Percentiles rank a stretch among this genome's conserved stretches.
Evolutionary conservation across 257 asterid species (phyloP).

Genomic region (Perilla frutescens): DNA sequence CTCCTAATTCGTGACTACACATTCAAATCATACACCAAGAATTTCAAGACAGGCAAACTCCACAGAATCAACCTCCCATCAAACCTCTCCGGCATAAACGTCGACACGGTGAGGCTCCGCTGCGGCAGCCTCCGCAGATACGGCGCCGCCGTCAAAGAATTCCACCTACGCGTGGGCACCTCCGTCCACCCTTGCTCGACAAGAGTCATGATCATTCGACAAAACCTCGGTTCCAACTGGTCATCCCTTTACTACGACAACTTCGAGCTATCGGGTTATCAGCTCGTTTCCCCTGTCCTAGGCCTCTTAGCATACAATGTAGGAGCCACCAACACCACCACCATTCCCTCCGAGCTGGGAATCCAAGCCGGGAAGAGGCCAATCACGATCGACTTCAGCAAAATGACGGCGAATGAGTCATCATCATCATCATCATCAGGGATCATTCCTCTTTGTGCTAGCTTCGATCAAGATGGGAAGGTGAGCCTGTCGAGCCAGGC

Average conservation of each 20-base stretch:
- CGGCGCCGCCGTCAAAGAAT: slow-evolving; percentile 69
- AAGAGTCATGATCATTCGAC: slow-evolving; percentile 65
- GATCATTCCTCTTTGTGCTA: slow-evolving; percentile 73
- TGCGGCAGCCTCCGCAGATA: slow-evolving; percentile 82
- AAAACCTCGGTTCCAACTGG: slow-evolving; percentile 84
- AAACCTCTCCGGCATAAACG: slow-evolving; percentile 77
- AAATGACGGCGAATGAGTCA: slow-evolving; percentile 7
- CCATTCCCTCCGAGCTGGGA: slow-evolving; percentile 52
- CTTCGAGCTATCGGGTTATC: slow-evolving; percentile 72
- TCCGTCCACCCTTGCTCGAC: slow-evolving; percentile 56
- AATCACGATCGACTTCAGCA: slow-evolving; percentile 63
- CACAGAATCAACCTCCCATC: slow-evolving; percentile 67
- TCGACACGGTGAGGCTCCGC: slow-evolving; percentile 62
- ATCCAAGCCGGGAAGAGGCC: slow-evolving; percentile 53
- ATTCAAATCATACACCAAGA: slow-evolving; percentile 56
- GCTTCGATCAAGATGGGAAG: slow-evolving; percentile 69
- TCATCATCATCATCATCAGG: slow-evolving; percentile 34
- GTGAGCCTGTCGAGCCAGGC: slow-evolving; percentile 54
- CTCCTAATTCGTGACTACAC: slow-evolving; percentile 79
- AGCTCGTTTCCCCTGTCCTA: slow-evolving; percentile 72
- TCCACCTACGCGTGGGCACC: slow-evolving; percentile 54
- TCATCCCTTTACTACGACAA: slow-evolving; percentile 70
- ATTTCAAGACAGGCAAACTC: slow-evolving; percentile 66
- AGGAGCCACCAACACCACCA: slow-evolving; percentile 37
- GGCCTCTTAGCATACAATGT: slow-evolving; percentile 74